Evolutionary conservation across 768 basidiomycete genomes (phyloP).

Genomic region (Crassisporium funariophilum): DNA sequence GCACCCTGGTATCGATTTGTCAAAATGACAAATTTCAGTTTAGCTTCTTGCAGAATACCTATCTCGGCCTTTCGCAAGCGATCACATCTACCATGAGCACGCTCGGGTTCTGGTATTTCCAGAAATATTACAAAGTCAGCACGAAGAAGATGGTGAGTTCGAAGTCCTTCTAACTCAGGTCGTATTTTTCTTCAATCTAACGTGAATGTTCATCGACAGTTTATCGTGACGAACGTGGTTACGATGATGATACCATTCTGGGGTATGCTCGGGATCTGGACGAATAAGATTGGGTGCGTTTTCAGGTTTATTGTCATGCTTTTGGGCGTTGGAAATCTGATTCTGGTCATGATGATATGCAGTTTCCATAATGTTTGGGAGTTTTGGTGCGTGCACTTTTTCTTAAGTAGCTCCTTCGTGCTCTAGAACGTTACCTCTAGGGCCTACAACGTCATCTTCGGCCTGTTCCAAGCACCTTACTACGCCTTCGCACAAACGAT

Average conservation of each 20-base stretch:
- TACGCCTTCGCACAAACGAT: slow-evolving; percentile 86
- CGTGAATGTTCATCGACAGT: slow-evolving; percentile 41
- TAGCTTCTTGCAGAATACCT: slow-evolving; percentile 81
- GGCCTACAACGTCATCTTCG: slow-evolving; percentile 80
- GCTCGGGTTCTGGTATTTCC: slow-evolving; percentile 83
- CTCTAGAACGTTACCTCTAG: slow-evolving; percentile 31
- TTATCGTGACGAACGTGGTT: slow-evolving; percentile 73
- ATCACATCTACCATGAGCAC: slow-evolving; percentile 74
- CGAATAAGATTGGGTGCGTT: slow-evolving; percentile 65
- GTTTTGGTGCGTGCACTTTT: slow-evolving; percentile 60
- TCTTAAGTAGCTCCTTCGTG: not conserved
- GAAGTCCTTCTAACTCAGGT: not conserved
- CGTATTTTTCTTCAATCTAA: not conserved
- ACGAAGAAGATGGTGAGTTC: slow-evolving; percentile 79
- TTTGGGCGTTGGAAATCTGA: not conserved
- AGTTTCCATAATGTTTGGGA: slow-evolving; percentile 82
- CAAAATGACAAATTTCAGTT: slow-evolving; percentile 83
- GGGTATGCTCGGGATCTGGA: slow-evolving; percentile 90
- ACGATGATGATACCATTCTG: slow-evolving; percentile 81
- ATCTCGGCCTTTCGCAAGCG: slow-evolving; percentile 75
- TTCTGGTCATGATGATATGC: no score
- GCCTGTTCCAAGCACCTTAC: slow-evolving; percentile 85
- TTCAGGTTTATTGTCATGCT: not conserved
- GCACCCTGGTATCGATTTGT: slow-evolving; percentile 72
- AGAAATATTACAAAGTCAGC: slow-evolving; percentile 73